These are phyloP conservation scores for Alternaria hordeiaustralica DNA, from an alignment of 2,329 filamentous ascomycete genomes.

Conservation along the genomic window DNA sequence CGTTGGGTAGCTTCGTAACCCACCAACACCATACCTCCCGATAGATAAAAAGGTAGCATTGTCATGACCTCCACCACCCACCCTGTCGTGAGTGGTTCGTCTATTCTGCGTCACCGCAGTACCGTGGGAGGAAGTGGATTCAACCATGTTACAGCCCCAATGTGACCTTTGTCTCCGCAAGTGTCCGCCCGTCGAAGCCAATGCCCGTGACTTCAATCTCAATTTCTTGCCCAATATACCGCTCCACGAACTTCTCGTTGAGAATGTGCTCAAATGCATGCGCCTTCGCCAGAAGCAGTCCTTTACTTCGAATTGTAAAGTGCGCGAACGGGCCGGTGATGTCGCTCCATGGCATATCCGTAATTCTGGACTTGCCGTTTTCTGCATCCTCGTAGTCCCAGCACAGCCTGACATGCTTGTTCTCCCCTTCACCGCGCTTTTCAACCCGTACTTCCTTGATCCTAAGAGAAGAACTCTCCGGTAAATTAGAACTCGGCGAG, in stretches of 20 bases:
- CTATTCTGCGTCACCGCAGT: background rate
- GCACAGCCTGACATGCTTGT: slow-evolving; percentile 30
- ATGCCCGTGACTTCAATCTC: slow-evolving; percentile 2
- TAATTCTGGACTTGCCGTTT: too few species aligned
- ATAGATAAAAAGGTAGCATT: too few species aligned
- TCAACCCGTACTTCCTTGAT: slow-evolving; percentile 25
- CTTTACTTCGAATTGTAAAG: slow-evolving; percentile 36
- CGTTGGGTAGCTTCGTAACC: too few species aligned
- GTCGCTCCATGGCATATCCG: slow-evolving; percentile 38
- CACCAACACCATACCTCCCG: too few species aligned
- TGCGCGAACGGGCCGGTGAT: slow-evolving; percentile 46
- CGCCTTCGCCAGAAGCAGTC: slow-evolving; percentile 27
- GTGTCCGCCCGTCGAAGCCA: background rate
- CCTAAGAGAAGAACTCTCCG: background rate
- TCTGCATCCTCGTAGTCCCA: slow-evolving; percentile 26
- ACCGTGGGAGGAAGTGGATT: background rate
- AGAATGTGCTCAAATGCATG: slow-evolving; percentile 41
- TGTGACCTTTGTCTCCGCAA: background rate
- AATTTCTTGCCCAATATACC: background rate
- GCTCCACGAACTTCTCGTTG: slow-evolving; percentile 14
- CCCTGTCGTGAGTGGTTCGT: background rate
- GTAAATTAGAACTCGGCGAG: background rate
- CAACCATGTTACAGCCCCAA: background rate
- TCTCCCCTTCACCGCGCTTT: slow-evolving; percentile 20
- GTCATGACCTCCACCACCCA: too few species aligned